Conservation (phyloP, 1,284 basidiomycete genomes). For the Tilletia indica region DNA sequence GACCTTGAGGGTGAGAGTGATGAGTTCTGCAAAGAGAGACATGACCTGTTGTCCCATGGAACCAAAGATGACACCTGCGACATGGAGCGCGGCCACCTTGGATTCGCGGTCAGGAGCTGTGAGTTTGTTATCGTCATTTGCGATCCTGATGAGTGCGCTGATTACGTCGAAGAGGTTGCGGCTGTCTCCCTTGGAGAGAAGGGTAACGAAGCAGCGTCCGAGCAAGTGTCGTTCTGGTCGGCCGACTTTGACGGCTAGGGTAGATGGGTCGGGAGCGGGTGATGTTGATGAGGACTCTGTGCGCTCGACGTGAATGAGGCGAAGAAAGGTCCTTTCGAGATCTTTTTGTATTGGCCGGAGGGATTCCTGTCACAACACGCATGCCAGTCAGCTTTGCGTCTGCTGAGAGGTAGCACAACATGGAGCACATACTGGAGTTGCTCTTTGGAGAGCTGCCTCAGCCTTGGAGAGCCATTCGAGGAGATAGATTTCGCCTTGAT, state of each 20-base stretch:
- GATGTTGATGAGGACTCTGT: constrained; percentile 17
- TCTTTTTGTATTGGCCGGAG: constrained; percentile 67
- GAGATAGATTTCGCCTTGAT: constrained; percentile 75
- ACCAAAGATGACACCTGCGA: constrained; percentile 82
- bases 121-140: constrained; percentile 36
- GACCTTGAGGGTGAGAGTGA: constrained; percentile 32
- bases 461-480: constrained; percentile 75
- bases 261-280: constrained; percentile 26
- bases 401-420: too few species aligned
- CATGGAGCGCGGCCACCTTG: constrained; percentile 69
- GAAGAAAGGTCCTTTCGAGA: constrained; percentile 67
- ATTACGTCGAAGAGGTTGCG: constrained; percentile 81
- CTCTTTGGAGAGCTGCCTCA: constrained; percentile 63
- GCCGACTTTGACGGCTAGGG: constrained; percentile 58
- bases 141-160: constrained; percentile 54
- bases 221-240: constrained; percentile 77
- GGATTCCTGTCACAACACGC: constrained; percentile 33
- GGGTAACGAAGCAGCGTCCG: constrained; percentile 70
- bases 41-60: constrained; percentile 80
- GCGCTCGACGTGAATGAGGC: constrained; percentile 62
- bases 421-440: constrained; percentile 16
- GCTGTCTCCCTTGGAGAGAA: constrained; percentile 77
- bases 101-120: background rate
- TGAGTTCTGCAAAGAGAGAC: constrained; percentile 86
- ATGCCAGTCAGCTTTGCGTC: too few species aligned